These are phyloP conservation scores for Xenoacremonium recifei DNA, from an alignment of 2,329 filamentous ascomycete species.

Conservation along the genomic window DNA sequence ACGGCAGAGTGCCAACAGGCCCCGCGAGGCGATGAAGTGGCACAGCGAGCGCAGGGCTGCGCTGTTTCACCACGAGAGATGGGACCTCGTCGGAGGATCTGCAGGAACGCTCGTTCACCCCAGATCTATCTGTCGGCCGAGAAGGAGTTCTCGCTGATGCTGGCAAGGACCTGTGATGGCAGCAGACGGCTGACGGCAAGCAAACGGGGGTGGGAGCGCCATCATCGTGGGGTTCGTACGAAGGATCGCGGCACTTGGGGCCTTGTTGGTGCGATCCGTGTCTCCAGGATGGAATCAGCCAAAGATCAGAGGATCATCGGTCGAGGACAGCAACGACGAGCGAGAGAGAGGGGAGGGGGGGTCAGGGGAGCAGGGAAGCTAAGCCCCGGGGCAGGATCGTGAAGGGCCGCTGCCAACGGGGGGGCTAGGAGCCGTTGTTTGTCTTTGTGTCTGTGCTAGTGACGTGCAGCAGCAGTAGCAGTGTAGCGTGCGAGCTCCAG, in stretches of 20 bases:
- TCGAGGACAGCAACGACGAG: background rate
- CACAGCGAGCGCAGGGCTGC: background rate
- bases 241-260: conserved; percentile 8
- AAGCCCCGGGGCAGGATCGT: too few relatives aligned
- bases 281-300: too few relatives aligned
- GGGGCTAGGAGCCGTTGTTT: too few relatives aligned
- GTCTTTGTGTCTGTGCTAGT: too few relatives aligned
- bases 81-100: conserved; percentile 12
- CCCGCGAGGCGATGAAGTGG: conserved; percentile 7
- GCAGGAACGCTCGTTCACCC: conserved; percentile 19
- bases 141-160: too few relatives aligned
- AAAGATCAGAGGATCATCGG: too few relatives aligned
- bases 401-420: too few relatives aligned
- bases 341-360: background rate
- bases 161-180: conserved; percentile 7
- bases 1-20: background rate
- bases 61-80: background rate
- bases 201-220: conserved; percentile 2
- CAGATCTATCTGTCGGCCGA: conserved; percentile 23
- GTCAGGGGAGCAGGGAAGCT: background rate
- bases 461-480: too few relatives aligned
- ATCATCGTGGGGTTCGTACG: conserved; percentile 4
- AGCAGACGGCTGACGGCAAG: conserved; percentile 3
- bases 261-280: too few relatives aligned
- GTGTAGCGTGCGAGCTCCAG: too few relatives aligned